Conservation (phyloP, 2,329 filamentous ascomycete genomes). For the Fusarium nelsonii region DNA sequence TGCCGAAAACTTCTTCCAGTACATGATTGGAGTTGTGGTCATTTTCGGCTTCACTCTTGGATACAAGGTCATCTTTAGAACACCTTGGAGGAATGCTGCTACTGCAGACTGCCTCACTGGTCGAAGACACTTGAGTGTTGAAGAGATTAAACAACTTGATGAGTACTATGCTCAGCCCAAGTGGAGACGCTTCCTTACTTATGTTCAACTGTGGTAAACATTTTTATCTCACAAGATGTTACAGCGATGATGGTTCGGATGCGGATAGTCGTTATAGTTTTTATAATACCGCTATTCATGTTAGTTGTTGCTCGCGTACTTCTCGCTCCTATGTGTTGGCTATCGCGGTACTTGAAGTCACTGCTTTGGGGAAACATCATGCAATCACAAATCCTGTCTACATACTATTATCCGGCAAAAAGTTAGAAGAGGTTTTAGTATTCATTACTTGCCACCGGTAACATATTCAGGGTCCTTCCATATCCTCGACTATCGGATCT, state of each 20-base stretch:
- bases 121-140: constrained; percentile 20
- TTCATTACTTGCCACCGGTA: neutral
- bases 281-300: too few relatives aligned
- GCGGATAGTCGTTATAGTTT: too few relatives aligned
- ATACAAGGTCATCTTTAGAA: constrained; percentile 38
- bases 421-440: too few relatives aligned
- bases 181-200: constrained; percentile 23
- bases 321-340: neutral
- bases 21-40: constrained; percentile 36
- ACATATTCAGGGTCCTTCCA: neutral
- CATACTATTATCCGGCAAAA: too few relatives aligned
- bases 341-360: neutral
- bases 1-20: constrained; percentile 38
- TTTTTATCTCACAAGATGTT: too few relatives aligned
- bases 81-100: constrained; percentile 36
- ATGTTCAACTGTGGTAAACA: constrained; percentile 37
- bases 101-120: constrained; percentile 39
- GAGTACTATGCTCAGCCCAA: constrained; percentile 21
- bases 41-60: constrained; percentile 38
- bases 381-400: too few relatives aligned
- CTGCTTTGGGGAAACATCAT: too few relatives aligned
- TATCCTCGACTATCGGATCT: neutral
- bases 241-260: too few relatives aligned
- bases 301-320: too few relatives aligned
- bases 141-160: constrained; percentile 39